phyloP scores from a whole-genome alignment of 2,329 filamentous ascomycete genomes.

The Sporothrix phasma region DNA sequence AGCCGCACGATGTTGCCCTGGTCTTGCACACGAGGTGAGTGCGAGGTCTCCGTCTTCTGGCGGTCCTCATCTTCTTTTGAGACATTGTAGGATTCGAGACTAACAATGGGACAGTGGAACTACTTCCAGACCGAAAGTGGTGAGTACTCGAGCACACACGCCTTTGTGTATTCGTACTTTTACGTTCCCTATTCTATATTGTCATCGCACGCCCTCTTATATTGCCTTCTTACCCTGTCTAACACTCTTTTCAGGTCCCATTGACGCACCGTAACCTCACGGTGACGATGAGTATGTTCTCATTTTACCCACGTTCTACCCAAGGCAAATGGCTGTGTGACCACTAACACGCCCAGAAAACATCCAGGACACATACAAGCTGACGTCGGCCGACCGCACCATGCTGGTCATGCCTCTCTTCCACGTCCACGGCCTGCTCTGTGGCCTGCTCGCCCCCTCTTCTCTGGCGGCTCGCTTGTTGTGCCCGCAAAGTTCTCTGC shows the following conservation, averaged over 20 bases:
- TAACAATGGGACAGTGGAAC: slow-evolving; percentile 47
- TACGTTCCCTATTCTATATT: background rate
- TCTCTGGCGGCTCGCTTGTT: slow-evolving; percentile 67
- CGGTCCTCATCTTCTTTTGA: too few species aligned
- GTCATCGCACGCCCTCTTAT: background rate
- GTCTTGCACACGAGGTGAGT: slow-evolving; percentile 63
- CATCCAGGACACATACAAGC: slow-evolving; percentile 66
- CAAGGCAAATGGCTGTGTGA: too few species aligned
- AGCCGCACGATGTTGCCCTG: slow-evolving; percentile 70
- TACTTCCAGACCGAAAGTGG: slow-evolving; percentile 76
- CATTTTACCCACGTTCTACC: background rate
- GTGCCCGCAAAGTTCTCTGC: slow-evolving; percentile 74
- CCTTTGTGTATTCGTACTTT: background rate
- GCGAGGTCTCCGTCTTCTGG: too few species aligned
- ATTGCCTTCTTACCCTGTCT: background rate
- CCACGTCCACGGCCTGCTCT: slow-evolving; percentile 81
- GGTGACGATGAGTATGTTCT: slow-evolving; percentile 58
- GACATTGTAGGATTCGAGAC: background rate
- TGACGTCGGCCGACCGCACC: slow-evolving; percentile 62
- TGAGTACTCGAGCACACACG: too few species aligned
- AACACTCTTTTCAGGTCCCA: slow-evolving; percentile 43
- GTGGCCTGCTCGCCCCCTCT: slow-evolving; percentile 67
- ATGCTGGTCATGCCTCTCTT: slow-evolving; percentile 87
- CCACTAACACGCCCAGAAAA: slow-evolving; percentile 42
- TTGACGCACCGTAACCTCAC: slow-evolving; percentile 74